Base-by-base conservation (phyloP, 192 early-diverging fungal genomes). In the Chytriomyces sp. region DNA sequence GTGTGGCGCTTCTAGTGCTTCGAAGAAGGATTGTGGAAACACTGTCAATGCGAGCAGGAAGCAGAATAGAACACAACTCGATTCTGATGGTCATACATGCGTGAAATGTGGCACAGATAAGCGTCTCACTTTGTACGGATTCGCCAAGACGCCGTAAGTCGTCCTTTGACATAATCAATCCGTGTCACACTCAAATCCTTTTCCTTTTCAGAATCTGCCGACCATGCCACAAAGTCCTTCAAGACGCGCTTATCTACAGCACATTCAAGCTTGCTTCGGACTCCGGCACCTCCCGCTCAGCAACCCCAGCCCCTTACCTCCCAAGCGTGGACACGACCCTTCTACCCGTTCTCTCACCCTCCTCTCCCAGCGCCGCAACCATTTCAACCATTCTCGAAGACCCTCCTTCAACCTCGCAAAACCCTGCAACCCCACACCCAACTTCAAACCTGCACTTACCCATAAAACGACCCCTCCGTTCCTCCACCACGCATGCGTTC, bases 151-250 rank as follows among this genome's bases (percentile, higher is more conserved):
- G 28, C 62, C 62, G 62, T 64, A 31, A 41, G 62, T 64, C 12
- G 5, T 19, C 25, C 8, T 49, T 64, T 44, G n/a, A n/a, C n/a
- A n/a, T n/a, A n/a, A n/a, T n/a, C n/a, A n/a, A n/a, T n/a, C n/a
- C n/a, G n/a, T n/a, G n/a, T n/a, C 54, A 6, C 8, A 6, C 8
- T 14, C 26, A 14, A 61, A 34, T 36, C 7, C 6, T 6, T 19
- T 39, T 12, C 32, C n/a, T n/a, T n/a, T 39, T 22, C 36, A 64
- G 62, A 64, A 12, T 64, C 4, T 64, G 62, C 62, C 39, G 44
- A 49, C 38, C 62, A 5, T 64, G 62, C 62, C 62, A 64, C 62
- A 64, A 64, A 41, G 12, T 44, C 17, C 39, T 64, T 4, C 17
- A 64, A 41, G 22, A 22, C 38, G 62, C 39, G 19, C n/a, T 64